These are phyloP conservation scores for Priceomyces melissophilus DNA, from an alignment of 805 yeast genomes.

Conservation along the genomic window DNA sequence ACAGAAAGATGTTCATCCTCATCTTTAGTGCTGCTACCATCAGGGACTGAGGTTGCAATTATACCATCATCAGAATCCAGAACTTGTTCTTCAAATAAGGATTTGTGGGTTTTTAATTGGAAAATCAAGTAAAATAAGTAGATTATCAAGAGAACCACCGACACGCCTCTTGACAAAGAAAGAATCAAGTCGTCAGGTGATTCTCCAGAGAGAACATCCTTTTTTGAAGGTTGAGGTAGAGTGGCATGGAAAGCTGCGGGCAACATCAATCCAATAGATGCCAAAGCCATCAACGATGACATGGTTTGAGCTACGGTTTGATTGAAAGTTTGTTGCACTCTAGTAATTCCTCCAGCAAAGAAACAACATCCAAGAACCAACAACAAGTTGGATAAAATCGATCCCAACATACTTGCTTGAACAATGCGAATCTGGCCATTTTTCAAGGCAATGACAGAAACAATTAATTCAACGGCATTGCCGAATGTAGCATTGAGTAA, in stretches of 20 bases:
- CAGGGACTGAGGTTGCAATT: conserved; percentile 27
- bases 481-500: conserved; percentile 95
- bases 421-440: conserved; percentile 90
- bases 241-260: conserved; percentile 96
- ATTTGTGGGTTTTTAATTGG: conserved; percentile 84
- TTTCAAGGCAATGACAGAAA: conserved; percentile 81
- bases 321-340: conserved; percentile 83
- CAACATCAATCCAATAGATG: conserved; percentile 81
- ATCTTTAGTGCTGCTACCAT: conserved; percentile 10
- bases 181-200: conserved; percentile 51
- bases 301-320: conserved; percentile 98
- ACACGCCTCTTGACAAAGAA: conserved; percentile 78
- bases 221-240: conserved; percentile 46
- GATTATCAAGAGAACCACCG: conserved; percentile 71
- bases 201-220: conserved; percentile 29
- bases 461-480: conserved; percentile 95
- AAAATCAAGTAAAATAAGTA: conserved; percentile 78
- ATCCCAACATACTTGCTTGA: conserved; percentile 96
- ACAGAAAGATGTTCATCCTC: conserved; percentile 47
- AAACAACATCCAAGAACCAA: conserved; percentile 95
- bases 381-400: conserved; percentile 81
- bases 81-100: conserved; percentile 58
- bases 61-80: conserved; percentile 35
- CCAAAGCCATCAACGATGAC: conserved; percentile 89
- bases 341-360: conserved; percentile 84